Evolutionary conservation across 257 asterid species (phyloP), one percentile per base, ranked within the genome.

Genomic region (Craterostigma plantagineum): DNA sequence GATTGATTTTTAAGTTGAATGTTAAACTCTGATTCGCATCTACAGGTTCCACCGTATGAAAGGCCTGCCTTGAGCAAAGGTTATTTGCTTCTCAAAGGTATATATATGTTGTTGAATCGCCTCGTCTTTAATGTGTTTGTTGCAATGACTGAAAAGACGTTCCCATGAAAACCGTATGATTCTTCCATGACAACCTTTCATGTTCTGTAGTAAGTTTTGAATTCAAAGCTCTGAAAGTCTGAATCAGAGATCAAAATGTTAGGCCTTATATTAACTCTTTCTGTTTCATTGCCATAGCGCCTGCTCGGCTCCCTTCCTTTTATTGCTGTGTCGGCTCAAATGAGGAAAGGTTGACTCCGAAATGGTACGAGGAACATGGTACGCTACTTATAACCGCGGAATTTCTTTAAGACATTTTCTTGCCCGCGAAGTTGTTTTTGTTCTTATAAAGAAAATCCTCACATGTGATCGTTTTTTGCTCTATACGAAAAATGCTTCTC

Each of bases 61-160:
- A 71, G 87, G 46, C 94, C 92, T 42, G 94, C 87, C 45, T 55
- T 81, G 40, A 81, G 94, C 71, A 77, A 81, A 63, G 92, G 92
- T n/a, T 81, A 71, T 51, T 51, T 81, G 49, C 73, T 74, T 55
- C 94, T 87, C 18, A 83, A 81, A 69, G 92, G 94, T 81, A 71
- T 38, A n/a, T n/a, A n/a, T n/a, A 17, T 27, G 42, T 48, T 18
- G n/a, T 55, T 23, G 30, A 23, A 23, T 23, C 30, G 2, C 4
- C 30, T 23, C 6, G 15, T 48, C 53, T 8, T 11, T 10, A 23
- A 34, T 30, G 18, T 11, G 38, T 12, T 9, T 33, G 41, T 40
- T 23, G 53, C 35, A 15, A 7, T 40, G 27, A 9, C 18, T 34
- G 6, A 35, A 9, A 27, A 6, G 45, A 18, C 27, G 35, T 38